Evolutionary conservation across 2,329 filamentous ascomycete species (phyloP).

Genomic region (Diaporthe citrichinensis): DNA sequence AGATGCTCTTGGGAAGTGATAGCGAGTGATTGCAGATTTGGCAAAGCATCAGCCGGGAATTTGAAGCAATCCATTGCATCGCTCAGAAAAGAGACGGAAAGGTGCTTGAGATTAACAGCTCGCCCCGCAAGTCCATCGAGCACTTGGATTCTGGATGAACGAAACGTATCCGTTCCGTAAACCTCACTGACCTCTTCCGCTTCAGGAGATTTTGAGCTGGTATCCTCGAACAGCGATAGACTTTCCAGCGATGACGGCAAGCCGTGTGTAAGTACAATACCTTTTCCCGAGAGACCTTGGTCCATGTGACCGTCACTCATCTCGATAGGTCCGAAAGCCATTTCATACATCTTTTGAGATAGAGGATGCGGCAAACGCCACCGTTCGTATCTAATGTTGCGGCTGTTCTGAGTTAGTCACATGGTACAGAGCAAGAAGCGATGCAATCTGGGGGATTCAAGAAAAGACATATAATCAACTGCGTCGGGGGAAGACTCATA

Average conservation of each 20-base stretch:
- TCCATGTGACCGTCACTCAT: not conserved
- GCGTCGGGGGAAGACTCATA: not conserved
- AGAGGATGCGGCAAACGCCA: constrained; percentile 15
- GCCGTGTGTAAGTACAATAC: not conserved
- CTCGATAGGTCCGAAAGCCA: not conserved
- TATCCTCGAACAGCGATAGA: constrained; percentile 9
- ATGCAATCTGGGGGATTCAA: not conserved
- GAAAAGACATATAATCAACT: not conserved
- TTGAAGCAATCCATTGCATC: constrained; percentile 13
- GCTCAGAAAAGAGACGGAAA: constrained; percentile 22
- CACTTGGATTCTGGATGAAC: not conserved
- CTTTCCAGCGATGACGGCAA: not conserved
- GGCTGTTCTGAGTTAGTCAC: not conserved
- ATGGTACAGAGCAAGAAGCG: not conserved
- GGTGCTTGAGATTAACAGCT: constrained; percentile 21
- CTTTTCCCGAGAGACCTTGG: not conserved
- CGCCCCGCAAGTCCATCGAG: not conserved
- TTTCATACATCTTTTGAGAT: not conserved
- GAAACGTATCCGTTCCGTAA: not conserved
- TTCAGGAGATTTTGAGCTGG: not conserved
- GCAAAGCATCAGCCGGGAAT: not conserved
- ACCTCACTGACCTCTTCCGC: not conserved
- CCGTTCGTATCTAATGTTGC: constrained; percentile 13
- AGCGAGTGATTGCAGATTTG: constrained; percentile 18
- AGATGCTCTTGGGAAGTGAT: constrained; percentile 4